Evolutionary conservation across 202 grass and related monocot genomes (phyloP).

Genomic region (Musa balbisiana): DNA sequence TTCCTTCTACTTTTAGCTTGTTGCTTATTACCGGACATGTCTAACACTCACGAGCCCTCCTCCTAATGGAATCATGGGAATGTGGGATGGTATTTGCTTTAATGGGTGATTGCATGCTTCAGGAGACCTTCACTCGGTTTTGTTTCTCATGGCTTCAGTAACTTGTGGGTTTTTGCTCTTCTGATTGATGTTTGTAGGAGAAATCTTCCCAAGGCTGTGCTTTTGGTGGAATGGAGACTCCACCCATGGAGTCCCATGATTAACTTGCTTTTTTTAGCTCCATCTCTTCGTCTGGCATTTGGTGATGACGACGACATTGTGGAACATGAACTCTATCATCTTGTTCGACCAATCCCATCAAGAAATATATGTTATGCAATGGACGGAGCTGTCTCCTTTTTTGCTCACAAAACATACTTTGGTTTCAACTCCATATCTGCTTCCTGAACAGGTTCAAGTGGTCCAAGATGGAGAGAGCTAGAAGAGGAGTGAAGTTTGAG

Average conservation of each 20-base stretch:
- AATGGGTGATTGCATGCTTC: background rate
- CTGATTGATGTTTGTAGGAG: no score
- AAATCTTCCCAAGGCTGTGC: no score
- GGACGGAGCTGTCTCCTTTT: background rate
- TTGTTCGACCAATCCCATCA: no score
- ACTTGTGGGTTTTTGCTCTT: no score
- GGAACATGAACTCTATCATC: no score
- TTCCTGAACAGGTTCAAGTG: background rate
- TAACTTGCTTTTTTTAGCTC: no score
- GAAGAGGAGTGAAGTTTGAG: conserved; percentile 54
- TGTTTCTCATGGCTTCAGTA: background rate
- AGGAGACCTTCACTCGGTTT: background rate
- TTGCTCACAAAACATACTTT: background rate
- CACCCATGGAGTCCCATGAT: no score
- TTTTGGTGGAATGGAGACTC: no score
- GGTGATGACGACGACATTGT: no score
- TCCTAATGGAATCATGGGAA: background rate
- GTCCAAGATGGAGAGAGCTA: conserved; percentile 52
- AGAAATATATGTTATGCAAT: background rate
- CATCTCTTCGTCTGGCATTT: no score
- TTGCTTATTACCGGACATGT: background rate
- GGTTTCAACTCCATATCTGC: background rate
- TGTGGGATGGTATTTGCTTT: background rate
- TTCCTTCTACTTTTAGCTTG: background rate
- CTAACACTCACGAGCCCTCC: background rate